These are phyloP conservation scores for Selenicereus undatus DNA, from an alignment of 148 eudicot genomes.

Conservation along the genomic window DNA sequence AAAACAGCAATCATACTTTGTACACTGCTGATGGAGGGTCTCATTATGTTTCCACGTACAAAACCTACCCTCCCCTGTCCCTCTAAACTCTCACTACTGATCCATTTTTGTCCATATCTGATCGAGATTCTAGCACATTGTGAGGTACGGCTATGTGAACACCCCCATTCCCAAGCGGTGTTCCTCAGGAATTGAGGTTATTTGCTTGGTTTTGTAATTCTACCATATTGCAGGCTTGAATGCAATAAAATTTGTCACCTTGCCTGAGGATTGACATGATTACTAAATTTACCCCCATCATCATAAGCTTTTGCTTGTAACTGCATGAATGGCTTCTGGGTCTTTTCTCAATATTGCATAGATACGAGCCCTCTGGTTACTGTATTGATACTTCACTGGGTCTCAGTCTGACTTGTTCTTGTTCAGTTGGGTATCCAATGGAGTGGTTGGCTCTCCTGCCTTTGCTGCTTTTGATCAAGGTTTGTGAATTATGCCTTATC, in stretches of 20 bases:
- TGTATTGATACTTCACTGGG: neutral
- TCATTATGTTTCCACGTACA: neutral
- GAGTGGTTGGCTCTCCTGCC: slow-evolving; percentile 97
- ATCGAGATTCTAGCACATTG: neutral
- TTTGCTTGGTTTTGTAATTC: neutral
- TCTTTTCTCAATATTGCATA: neutral
- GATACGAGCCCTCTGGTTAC: neutral
- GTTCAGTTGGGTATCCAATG: slow-evolving; percentile 89
- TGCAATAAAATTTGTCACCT: neutral
- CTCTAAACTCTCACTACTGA: neutral
- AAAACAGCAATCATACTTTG: neutral
- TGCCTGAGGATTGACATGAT: neutral
- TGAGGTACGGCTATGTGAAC: neutral
- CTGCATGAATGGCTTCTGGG: neutral
- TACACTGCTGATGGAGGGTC: neutral
- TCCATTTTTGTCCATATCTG: neutral
- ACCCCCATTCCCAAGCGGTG: neutral
- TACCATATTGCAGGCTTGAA: neutral
- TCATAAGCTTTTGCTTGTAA: neutral
- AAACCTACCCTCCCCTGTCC: neutral
- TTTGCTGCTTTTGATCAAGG: slow-evolving; percentile 99
- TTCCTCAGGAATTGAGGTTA: neutral
- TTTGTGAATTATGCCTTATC: slow-evolving; percentile 21
- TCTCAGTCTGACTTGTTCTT: neutral
- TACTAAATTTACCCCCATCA: neutral